Percentiles rank a stretch among this genome's conserved stretches.
Conservation (phyloP, 2,329 filamentous ascomycete species). For the Colletotrichum tropicicola region DNA sequence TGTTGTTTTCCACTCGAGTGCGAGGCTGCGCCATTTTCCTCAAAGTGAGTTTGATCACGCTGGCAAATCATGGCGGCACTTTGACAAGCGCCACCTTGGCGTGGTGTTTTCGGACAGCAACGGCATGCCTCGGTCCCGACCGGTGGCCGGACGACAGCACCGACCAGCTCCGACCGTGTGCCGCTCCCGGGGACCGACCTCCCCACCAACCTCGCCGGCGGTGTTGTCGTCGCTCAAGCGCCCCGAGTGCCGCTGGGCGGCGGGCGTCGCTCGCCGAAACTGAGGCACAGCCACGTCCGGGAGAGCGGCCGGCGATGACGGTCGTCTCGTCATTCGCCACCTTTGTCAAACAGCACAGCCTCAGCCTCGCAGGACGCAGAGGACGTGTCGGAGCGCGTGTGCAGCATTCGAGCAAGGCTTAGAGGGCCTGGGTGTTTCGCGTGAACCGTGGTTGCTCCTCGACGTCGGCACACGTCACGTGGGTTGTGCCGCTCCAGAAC, state of each 20-base stretch:
- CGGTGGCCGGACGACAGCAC: background rate
- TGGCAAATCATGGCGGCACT: constrained; percentile 5
- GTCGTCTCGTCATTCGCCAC: background rate
- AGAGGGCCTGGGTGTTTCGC: too few species aligned
- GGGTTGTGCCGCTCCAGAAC: too few species aligned
- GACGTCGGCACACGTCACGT: too few species aligned
- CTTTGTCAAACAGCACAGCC: background rate
- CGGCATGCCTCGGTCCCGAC: constrained; percentile 7
- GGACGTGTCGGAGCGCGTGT: background rate
- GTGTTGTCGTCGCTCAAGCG: background rate
- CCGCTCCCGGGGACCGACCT: background rate
- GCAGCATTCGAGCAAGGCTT: too few species aligned
- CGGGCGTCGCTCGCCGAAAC: background rate
- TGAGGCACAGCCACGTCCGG: background rate
- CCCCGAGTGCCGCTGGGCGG: background rate
- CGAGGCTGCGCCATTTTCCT: background rate
- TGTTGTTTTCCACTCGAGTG: background rate
- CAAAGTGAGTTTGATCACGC: constrained; percentile 12
- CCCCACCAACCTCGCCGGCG: constrained; percentile 1
- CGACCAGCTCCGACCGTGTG: background rate
- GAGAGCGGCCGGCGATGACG: background rate
- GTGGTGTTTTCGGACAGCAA: constrained; percentile 2
- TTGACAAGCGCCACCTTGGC: constrained; percentile 21
- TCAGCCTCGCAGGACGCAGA: background rate
- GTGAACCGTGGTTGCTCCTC: too few species aligned